These are phyloP conservation scores for Phaeomoniella chlamydospora DNA, from an alignment of 2,329 filamentous ascomycete genomes.

Conservation along the genomic window DNA sequence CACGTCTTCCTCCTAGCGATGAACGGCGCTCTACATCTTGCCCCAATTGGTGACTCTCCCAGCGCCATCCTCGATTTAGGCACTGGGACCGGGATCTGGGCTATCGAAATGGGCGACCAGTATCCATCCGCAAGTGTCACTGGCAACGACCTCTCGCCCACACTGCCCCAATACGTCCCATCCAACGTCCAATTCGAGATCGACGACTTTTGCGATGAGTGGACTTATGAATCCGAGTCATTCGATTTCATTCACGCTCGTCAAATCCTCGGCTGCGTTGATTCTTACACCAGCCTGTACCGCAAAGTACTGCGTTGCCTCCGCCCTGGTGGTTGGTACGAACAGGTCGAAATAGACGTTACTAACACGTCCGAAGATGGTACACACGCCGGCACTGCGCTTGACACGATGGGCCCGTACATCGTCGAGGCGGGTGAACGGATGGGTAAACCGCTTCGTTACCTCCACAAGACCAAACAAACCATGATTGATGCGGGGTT, in stretches of 20 bases:
- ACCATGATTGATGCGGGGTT: slow-evolving; percentile 48
- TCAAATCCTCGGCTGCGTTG: slow-evolving; percentile 1
- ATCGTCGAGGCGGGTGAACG: slow-evolving; percentile 16
- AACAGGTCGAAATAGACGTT: slow-evolving; percentile 23
- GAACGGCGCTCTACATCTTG: slow-evolving; percentile 14
- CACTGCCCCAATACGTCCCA: background rate
- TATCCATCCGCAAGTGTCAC: slow-evolving; percentile 25
- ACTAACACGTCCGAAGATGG: slow-evolving; percentile 24
- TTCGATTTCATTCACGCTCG: slow-evolving; percentile 20
- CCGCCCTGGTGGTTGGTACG: slow-evolving; percentile 1
- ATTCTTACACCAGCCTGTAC: background rate
- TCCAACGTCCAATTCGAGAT: slow-evolving; percentile 4
- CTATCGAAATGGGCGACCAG: slow-evolving; percentile 15
- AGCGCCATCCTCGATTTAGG: slow-evolving; percentile 17
- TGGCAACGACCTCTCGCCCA: slow-evolving; percentile 14
- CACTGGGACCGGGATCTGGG: slow-evolving; percentile 20
- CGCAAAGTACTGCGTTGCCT: background rate
- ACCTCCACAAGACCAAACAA: background rate
- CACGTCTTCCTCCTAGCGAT: slow-evolving; percentile 22
- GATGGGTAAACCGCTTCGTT: slow-evolving; percentile 13
- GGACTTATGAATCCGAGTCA: slow-evolving; percentile 13
- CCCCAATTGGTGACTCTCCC: slow-evolving; percentile 8
- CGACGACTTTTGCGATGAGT: slow-evolving; percentile 17
- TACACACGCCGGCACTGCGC: slow-evolving; percentile 20
- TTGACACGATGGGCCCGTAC: slow-evolving; percentile 13